These are phyloP conservation scores for Hyaloperonospora arabidopsidis DNA, from an alignment of 352 stramenopile species.

Conservation along the genomic window DNA sequence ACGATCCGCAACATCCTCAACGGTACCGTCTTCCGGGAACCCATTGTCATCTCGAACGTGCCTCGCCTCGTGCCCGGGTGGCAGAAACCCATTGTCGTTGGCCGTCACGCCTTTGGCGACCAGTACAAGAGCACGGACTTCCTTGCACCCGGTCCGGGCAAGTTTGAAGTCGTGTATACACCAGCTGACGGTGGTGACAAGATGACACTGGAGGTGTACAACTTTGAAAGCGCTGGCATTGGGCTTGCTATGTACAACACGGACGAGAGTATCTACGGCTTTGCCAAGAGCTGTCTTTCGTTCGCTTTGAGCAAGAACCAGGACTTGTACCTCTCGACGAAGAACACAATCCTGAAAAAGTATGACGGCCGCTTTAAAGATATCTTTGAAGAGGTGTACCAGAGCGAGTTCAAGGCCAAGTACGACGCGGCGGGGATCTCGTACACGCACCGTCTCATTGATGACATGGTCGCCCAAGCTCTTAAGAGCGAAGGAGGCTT, in stretches of 20 bases:
- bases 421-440: slow-evolving; percentile 64
- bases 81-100: slow-evolving; percentile 74
- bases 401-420: slow-evolving; percentile 66
- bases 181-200: slow-evolving; percentile 40
- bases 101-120: slow-evolving; percentile 71
- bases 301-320: slow-evolving; percentile 59
- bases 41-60: slow-evolving; percentile 77
- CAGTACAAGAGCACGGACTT: slow-evolving; percentile 80
- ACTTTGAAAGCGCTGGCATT: slow-evolving; percentile 52
- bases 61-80: slow-evolving; percentile 66
- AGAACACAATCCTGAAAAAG: slow-evolving; percentile 82
- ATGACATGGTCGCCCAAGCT: slow-evolving; percentile 80
- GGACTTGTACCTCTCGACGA: slow-evolving; percentile 66
- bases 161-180: slow-evolving; percentile 70
- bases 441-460: slow-evolving; percentile 75
- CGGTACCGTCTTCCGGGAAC: slow-evolving; percentile 76
- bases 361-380: slow-evolving; percentile 76
- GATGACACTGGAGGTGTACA: slow-evolving; percentile 53
- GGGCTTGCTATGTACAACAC: slow-evolving; percentile 83
- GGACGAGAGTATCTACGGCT: slow-evolving; percentile 70
- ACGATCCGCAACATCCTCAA: slow-evolving; percentile 81
- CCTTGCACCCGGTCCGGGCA: slow-evolving; percentile 48
- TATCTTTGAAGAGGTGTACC: slow-evolving; percentile 79
- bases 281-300: slow-evolving; percentile 62
- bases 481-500: slow-evolving; percentile 73